Percentiles rank a stretch among this genome's conserved stretches.
Conservation (phyloP, 805 yeast genomes). For the Metschnikowia hibisci region DNA sequence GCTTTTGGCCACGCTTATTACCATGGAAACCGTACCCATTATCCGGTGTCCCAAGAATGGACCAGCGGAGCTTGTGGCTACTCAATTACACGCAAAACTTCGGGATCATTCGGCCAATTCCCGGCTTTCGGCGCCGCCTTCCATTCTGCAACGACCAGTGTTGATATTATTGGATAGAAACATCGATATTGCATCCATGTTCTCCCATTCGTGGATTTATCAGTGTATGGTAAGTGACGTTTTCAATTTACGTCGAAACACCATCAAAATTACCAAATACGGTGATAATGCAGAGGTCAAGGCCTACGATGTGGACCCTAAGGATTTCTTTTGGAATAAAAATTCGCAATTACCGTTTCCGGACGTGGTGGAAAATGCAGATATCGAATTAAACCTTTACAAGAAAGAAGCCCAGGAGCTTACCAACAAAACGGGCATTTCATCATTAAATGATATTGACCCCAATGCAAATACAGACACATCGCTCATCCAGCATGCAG, state of each 20-base stretch:
- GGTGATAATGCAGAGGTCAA: constrained; percentile 35
- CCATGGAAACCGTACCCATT: constrained; percentile 78
- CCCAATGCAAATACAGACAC: constrained; percentile 55
- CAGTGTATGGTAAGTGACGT: constrained; percentile 95
- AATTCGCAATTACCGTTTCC: constrained; percentile 92
- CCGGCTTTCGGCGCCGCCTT: constrained; percentile 25
- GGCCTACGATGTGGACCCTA: constrained; percentile 84
- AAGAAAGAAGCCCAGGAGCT: constrained; percentile 85
- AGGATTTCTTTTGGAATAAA: constrained; percentile 86
- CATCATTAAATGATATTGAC: constrained; percentile 72
- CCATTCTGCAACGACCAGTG: constrained; percentile 59
- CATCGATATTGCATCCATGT: constrained; percentile 88
- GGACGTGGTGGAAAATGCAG: constrained; percentile 97
- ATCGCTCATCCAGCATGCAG: constrained; percentile 74
- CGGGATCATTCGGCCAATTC: constrained; percentile 82
- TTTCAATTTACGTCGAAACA: constrained; percentile 74
- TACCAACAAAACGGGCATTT: constrained; percentile 69
- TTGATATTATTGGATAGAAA: constrained; percentile 82
- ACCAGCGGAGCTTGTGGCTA: constrained; percentile 92
- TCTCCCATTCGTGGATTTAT: constrained; percentile 96
- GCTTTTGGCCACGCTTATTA: constrained; percentile 71
- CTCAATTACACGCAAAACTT: constrained; percentile 74
- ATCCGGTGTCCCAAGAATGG: constrained; percentile 90
- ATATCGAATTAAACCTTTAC: constrained; percentile 72
- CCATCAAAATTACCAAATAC: constrained; percentile 57